Conservation (phyloP, 139 green algal species). For the Spirogloea muscicola region DNA sequence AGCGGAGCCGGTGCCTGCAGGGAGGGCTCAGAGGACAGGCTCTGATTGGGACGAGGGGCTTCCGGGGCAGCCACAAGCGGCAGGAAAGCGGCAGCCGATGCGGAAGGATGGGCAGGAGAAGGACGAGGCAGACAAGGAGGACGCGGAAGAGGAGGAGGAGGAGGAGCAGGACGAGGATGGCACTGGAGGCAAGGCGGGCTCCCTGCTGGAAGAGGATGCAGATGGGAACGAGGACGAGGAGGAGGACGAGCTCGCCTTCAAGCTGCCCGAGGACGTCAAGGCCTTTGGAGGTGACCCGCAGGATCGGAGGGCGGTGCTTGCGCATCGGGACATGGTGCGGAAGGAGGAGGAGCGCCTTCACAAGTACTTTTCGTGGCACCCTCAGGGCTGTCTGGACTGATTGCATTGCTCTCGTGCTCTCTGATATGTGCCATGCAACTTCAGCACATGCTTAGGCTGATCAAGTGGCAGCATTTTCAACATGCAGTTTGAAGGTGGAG, state of each 20-base stretch:
- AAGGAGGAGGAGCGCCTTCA: slow-evolving; percentile 37
- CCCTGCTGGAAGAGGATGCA: not conserved
- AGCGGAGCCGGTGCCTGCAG: no score
- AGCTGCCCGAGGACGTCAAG: slow-evolving; percentile 29
- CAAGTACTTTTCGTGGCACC: no score
- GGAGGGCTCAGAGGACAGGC: no score
- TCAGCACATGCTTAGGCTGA: no score
- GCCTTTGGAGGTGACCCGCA: slow-evolving; percentile 30
- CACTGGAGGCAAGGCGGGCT: no score
- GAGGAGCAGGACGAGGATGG: slow-evolving; percentile 4
- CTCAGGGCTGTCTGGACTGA: not conserved
- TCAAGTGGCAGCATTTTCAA: no score
- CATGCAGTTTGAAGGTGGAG: slow-evolving; percentile 20
- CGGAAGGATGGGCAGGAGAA: not conserved
- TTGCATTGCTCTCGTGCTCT: no score
- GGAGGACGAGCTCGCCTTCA: slow-evolving; percentile 32
- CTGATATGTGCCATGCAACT: no score
- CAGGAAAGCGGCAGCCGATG: not conserved
- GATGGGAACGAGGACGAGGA: slow-evolving; percentile 9
- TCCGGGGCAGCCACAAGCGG: no score
- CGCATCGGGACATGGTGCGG: slow-evolving; percentile 29
- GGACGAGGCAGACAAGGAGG: slow-evolving; percentile 4
- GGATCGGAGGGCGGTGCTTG: slow-evolving; percentile 32
- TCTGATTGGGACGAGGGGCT: no score
- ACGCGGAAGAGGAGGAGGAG: not conserved